A percentile compares a stretch with the other conserved stretches of the same genome.
These are phyloP conservation scores for Biscogniauxia marginata DNA, from an alignment of 2,329 filamentous ascomycete species.

Conservation along the genomic window DNA sequence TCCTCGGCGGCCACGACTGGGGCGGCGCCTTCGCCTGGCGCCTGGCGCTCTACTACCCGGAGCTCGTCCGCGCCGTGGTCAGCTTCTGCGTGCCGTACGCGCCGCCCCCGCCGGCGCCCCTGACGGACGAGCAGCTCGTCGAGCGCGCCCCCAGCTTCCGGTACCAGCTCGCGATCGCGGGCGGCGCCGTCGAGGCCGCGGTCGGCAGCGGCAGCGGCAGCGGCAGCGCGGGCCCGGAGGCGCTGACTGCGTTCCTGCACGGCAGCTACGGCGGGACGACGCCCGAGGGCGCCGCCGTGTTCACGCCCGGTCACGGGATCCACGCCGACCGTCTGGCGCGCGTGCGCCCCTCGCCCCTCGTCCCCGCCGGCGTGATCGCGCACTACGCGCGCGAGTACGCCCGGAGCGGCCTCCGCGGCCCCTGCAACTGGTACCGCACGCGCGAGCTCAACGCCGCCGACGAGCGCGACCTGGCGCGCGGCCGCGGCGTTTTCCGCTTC, in stretches of 20 bases:
- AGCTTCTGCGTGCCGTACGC: slow-evolving; percentile 76
- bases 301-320: slow-evolving; percentile 62
- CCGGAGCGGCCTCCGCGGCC: slow-evolving; percentile 71
- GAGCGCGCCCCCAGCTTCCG: slow-evolving; percentile 64
- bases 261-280: slow-evolving; percentile 67
- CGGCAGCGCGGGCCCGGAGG: too few species aligned
- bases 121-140: slow-evolving; percentile 59
- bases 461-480: slow-evolving; percentile 61
- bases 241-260: slow-evolving; percentile 68
- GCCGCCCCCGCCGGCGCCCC: slow-evolving; percentile 51
- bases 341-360: slow-evolving; percentile 55
- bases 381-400: slow-evolving; percentile 73
- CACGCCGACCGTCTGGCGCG: slow-evolving; percentile 60
- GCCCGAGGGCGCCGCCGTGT: slow-evolving; percentile 53
- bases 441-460: slow-evolving; percentile 73
- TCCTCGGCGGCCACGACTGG: slow-evolving; percentile 93
- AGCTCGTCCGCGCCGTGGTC: slow-evolving; percentile 73
- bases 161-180: slow-evolving; percentile 81
- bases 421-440: slow-evolving; percentile 86
- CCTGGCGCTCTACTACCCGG: slow-evolving; percentile 68
- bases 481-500: slow-evolving; percentile 51
- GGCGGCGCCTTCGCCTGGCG: slow-evolving; percentile 78
- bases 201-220: slow-evolving; percentile 53
- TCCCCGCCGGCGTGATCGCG: slow-evolving; percentile 69
- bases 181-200: slow-evolving; percentile 62